phyloP scores from a whole-genome alignment of 202 grass and related monocot species.

The Carex sylvatica region DNA sequence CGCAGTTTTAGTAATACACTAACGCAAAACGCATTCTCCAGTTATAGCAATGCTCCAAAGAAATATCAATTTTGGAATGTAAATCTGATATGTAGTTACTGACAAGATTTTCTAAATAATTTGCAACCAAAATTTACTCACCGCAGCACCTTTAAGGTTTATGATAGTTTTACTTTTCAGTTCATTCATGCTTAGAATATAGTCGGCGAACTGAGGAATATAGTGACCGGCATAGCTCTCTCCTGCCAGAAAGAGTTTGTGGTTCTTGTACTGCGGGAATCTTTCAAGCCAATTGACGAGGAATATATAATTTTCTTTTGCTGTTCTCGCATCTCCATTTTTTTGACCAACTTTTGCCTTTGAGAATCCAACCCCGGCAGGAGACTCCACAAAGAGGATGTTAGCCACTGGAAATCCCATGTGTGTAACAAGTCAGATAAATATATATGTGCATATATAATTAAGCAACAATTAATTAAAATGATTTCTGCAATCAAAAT shows the following conservation, averaged over 20 bases:
- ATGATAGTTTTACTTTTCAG: neutral
- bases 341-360: constrained; percentile 31
- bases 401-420: constrained; percentile 50
- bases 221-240: constrained; percentile 84
- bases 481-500: neutral
- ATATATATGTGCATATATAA: neutral
- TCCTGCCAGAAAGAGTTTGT: constrained; percentile 56
- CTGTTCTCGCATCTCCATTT: constrained; percentile 32
- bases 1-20: neutral
- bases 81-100: neutral
- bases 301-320: constrained; percentile 51
- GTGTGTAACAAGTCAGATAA: neutral
- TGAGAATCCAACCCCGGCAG: constrained; percentile 62
- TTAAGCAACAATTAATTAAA: neutral
- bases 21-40: neutral
- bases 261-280: constrained; percentile 62
- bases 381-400: constrained; percentile 75
- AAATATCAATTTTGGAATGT: neutral
- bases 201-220: constrained; percentile 50
- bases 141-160: constrained; percentile 58
- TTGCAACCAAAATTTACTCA: constrained; percentile 28
- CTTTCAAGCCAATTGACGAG: constrained; percentile 66
- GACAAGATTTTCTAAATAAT: neutral
- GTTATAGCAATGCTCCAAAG: neutral
- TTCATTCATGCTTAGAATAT: constrained; percentile 25